These are phyloP conservation scores for Trichophyton benhamiae DNA, from an alignment of 2,329 filamentous ascomycete genomes.

Conservation along the genomic window DNA sequence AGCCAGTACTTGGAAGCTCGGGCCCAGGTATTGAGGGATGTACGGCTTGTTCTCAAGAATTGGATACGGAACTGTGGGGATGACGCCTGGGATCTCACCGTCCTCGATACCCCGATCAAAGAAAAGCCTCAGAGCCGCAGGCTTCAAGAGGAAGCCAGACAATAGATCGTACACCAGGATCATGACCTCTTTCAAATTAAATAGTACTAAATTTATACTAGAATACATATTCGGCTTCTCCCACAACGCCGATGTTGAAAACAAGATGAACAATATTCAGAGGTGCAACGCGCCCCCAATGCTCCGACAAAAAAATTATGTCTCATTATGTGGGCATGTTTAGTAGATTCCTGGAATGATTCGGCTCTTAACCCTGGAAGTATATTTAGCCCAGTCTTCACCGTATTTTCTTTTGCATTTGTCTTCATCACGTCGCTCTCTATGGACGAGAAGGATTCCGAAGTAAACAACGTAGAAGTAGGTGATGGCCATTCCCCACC, in stretches of 20 bases:
- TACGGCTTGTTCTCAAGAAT: constrained; percentile 23
- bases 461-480: constrained; percentile 96
- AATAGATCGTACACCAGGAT: background rate
- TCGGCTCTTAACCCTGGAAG: constrained; percentile 63
- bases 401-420: constrained; percentile 89
- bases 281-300: background rate
- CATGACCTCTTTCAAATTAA: background rate
- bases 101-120: background rate
- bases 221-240: background rate
- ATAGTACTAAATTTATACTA: background rate
- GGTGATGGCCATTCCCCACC: constrained; percentile 76
- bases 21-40: constrained; percentile 20
- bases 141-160: background rate
- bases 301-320: background rate
- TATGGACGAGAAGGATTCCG: constrained; percentile 70
- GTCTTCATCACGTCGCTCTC: constrained; percentile 75
- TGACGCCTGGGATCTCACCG: constrained; percentile 27
- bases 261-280: background rate
- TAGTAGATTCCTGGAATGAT: constrained; percentile 81
- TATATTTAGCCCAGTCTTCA: constrained; percentile 82
- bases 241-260: background rate
- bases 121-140: background rate
- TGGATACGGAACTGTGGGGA: constrained; percentile 30
- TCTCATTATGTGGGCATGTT: background rate
- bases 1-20: constrained; percentile 15